These are phyloP conservation scores for Lactuca sativa DNA, from an alignment of 129 eudicot genomes.

Conservation along the genomic window DNA sequence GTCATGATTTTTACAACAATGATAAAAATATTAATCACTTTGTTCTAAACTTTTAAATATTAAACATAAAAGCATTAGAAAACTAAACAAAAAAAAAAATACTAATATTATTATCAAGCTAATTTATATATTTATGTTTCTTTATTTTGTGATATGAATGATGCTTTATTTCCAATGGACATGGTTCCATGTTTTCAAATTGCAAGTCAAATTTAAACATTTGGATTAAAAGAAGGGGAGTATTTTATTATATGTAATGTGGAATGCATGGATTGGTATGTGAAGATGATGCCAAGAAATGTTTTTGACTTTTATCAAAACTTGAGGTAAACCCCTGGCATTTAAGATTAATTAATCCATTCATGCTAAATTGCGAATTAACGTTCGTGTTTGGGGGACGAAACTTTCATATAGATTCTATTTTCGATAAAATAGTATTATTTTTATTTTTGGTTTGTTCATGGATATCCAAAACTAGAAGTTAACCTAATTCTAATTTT, in stretches of 20 bases:
- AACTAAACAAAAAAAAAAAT: too few relatives aligned
- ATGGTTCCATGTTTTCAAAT: conserved; percentile 34
- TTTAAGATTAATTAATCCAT: conserved; percentile 15
- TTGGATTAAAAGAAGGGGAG: conserved; percentile 9
- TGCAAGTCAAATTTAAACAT: conserved; percentile 21
- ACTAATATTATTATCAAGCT: neutral
- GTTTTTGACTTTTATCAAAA: conserved; percentile 19
- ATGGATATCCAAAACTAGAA: too few relatives aligned
- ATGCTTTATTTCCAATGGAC: conserved; percentile 26
- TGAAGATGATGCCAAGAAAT: conserved; percentile 22
- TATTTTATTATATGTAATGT: conserved; percentile 8
- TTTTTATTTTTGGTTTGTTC: too few relatives aligned
- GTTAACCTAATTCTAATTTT: too few relatives aligned
- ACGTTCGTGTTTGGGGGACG: neutral
- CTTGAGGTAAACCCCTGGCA: conserved; percentile 9
- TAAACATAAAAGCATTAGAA: neutral
- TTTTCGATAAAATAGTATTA: too few relatives aligned
- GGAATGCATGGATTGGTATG: conserved; percentile 24
- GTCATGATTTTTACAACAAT: too few relatives aligned
- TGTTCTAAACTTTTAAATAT: neutral
- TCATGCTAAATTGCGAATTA: conserved; percentile 6
- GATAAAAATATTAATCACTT: too few relatives aligned
- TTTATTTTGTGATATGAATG: conserved; percentile 1
- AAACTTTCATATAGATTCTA: too few relatives aligned
- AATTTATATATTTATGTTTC: neutral